phyloP scores from a whole-genome alignment of 75 land plant species.

The Sequoiadendron giganteum region DNA sequence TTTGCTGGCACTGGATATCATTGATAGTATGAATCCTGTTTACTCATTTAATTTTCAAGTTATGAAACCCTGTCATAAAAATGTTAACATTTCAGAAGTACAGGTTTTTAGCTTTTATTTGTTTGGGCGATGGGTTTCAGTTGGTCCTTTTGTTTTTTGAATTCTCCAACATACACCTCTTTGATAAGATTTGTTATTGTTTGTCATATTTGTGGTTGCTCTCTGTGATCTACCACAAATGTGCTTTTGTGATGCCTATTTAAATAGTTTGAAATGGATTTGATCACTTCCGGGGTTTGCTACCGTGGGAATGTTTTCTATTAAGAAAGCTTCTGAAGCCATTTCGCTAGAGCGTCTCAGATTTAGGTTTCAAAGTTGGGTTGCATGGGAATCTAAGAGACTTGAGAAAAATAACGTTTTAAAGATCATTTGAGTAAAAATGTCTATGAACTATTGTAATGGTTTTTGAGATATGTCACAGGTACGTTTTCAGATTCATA shows the following conservation, averaged over 20 bases:
- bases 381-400: neutral
- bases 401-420: neutral
- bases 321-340: no score
- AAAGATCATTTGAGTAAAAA: neutral
- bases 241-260: neutral
- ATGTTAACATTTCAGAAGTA: no score
- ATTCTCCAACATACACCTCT: no score
- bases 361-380: no score
- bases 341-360: no score
- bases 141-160: no score
- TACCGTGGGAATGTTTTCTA: neutral
- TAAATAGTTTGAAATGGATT: neutral
- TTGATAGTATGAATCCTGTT: neutral
- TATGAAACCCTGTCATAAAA: neutral
- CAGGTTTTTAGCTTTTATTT: no score
- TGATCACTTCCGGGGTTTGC: neutral
- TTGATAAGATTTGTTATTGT: no score
- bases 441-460: neutral
- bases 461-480: neutral
- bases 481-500: slow-evolving; percentile 37
- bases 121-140: no score
- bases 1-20: neutral
- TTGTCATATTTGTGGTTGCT: no score
- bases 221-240: no score
- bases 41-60: neutral